A percentile compares a stretch with the other conserved stretches of the same genome.
Conservation (phyloP, 2,329 filamentous ascomycete genomes). For the Bipolaris zeicola region DNA sequence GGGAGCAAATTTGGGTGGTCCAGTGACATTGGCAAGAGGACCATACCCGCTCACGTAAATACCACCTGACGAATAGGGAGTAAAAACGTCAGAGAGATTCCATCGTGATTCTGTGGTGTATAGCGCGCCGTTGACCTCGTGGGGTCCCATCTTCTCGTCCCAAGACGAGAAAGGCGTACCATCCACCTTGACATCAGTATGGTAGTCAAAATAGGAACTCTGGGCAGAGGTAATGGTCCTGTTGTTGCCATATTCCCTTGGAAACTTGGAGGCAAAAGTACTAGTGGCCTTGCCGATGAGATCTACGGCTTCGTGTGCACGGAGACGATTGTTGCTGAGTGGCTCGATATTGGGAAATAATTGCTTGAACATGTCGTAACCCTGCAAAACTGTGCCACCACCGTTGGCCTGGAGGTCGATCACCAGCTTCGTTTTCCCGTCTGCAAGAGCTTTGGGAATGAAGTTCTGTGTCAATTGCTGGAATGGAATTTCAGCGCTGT, state of each 20-base stretch:
- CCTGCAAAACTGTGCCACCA: slow-evolving; percentile 64
- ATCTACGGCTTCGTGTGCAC: slow-evolving; percentile 55
- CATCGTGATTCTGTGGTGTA: slow-evolving; percentile 43
- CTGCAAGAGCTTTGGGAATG: slow-evolving; percentile 51
- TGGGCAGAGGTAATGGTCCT: slow-evolving; percentile 50
- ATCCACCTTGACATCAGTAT: slow-evolving; percentile 55
- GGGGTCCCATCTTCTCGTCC: slow-evolving; percentile 51
- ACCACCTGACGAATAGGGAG: slow-evolving; percentile 38
- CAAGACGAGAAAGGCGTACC: slow-evolving; percentile 56
- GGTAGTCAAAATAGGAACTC: slow-evolving; percentile 54
- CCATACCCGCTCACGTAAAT: slow-evolving; percentile 47
- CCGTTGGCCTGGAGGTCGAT: slow-evolving; percentile 65
- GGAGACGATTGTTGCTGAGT: slow-evolving; percentile 59
- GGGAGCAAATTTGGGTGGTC: slow-evolving; percentile 57
- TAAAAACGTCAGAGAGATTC: slow-evolving; percentile 45
- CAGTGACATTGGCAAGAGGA: slow-evolving; percentile 51
- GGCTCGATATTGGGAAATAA: slow-evolving; percentile 58
- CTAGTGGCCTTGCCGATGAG: slow-evolving; percentile 52
- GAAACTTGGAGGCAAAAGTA: slow-evolving; percentile 36
- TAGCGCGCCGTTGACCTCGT: slow-evolving; percentile 48
- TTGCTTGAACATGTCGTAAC: slow-evolving; percentile 66
- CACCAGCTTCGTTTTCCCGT: slow-evolving; percentile 64
- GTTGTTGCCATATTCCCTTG: slow-evolving; percentile 38
- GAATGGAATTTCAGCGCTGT: slow-evolving; percentile 37
- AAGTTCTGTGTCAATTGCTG: slow-evolving; percentile 51